A percentile compares a stretch with the other conserved stretches of the same genome.
These are phyloP conservation scores for Chaetomium strumarium DNA, from an alignment of 2,329 filamentous ascomycete species.

Conservation along the genomic window DNA sequence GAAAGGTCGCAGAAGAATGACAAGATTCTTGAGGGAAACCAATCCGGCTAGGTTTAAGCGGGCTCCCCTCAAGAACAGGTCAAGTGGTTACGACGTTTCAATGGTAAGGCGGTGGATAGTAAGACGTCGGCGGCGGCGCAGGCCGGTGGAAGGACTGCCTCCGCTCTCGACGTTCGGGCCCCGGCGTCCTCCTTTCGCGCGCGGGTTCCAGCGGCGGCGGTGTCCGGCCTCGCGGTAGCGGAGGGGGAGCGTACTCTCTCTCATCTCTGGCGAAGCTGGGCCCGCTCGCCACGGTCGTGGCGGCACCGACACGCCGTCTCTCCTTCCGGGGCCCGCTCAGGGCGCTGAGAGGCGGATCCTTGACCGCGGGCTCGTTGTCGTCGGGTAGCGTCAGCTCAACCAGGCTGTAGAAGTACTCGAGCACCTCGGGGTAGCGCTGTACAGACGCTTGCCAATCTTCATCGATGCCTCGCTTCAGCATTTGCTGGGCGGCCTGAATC, in stretches of 20 bases:
- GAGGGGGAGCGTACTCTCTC: constrained; percentile 20
- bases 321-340: constrained; percentile 44
- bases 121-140: constrained; percentile 23
- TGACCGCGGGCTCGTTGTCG: constrained; percentile 55
- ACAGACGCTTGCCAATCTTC: constrained; percentile 73
- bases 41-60: too few relatives aligned
- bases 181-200: constrained; percentile 36
- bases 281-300: constrained; percentile 35
- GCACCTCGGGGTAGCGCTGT: constrained; percentile 71
- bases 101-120: constrained; percentile 18
- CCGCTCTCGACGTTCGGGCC: constrained; percentile 21
- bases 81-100: not conserved
- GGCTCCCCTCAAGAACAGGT: too few relatives aligned
- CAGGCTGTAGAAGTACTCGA: constrained; percentile 72
- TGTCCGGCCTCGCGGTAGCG: constrained; percentile 31
- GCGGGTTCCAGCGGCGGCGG: constrained; percentile 32
- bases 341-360: constrained; percentile 54
- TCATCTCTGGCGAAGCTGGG: constrained; percentile 29
- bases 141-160: constrained; percentile 22
- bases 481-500: constrained; percentile 57
- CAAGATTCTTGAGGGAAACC: not conserved
- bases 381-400: constrained; percentile 60
- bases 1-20: not conserved
- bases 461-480: constrained; percentile 67
- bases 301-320: constrained; percentile 34